Evolutionary conservation across 78 protist genomes (phyloP).

Genomic region (Dictyostelium capitatum): DNA sequence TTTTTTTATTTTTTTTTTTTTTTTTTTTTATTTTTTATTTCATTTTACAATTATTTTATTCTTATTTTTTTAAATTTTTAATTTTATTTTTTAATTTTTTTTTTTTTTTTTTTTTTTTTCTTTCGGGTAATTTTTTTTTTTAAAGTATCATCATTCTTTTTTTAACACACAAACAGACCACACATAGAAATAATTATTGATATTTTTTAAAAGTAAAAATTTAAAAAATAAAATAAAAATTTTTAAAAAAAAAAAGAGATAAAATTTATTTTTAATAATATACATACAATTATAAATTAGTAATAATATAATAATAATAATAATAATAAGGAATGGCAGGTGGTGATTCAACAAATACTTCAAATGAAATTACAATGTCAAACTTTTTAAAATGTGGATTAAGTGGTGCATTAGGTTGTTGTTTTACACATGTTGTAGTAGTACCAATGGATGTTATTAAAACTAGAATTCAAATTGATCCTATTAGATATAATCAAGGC

Average conservation of each 20-base stretch:
- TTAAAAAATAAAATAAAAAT: no score
- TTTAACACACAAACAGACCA: no score
- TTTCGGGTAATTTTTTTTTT: no score
- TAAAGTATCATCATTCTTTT: no score
- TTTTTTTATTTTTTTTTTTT: no score
- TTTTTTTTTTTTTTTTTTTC: no score
- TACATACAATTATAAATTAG: neutral
- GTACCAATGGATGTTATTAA: conserved; percentile 94
- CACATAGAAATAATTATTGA: no score
- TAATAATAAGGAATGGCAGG: neutral
- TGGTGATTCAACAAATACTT: neutral
- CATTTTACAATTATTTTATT: no score
- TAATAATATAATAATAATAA: neutral
- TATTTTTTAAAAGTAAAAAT: no score
- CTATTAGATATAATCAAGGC: conserved; percentile 79
- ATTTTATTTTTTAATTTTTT: no score
- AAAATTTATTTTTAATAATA: neutral
- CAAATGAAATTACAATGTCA: neutral
- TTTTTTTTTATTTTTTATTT: no score
- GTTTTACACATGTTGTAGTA: conserved; percentile 90
- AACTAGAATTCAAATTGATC: conserved; percentile 72
- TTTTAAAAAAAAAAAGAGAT: neutral
- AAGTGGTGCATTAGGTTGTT: conserved; percentile 91
- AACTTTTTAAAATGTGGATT: conserved; percentile 61
- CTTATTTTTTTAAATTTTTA: no score